Evolutionary conservation across 208 protist species (phyloP).

Genomic region (Plasmodiophora brassicae): DNA sequence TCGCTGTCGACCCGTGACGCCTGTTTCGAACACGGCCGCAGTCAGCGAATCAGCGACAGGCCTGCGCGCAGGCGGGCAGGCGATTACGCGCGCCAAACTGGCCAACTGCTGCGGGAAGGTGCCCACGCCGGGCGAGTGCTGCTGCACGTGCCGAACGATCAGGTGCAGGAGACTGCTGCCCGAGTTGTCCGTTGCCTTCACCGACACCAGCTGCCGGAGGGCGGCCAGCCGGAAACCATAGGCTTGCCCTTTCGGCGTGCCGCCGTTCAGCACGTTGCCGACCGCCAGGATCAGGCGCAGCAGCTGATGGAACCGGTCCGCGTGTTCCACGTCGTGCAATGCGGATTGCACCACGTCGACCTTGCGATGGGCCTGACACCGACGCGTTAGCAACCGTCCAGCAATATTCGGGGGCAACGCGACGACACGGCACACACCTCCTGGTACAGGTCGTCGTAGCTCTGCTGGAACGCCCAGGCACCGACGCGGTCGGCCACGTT

Average conservation of each 20-base stretch:
- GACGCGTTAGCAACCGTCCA: background rate
- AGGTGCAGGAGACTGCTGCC: background rate
- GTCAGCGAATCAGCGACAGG: background rate
- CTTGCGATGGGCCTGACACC: background rate
- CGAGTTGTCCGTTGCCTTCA: background rate
- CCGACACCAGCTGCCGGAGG: conserved; percentile 1
- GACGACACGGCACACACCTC: too few relatives aligned
- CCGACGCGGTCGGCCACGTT: background rate
- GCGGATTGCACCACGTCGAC: background rate
- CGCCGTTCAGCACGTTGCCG: conserved; percentile 5
- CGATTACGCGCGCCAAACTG: background rate
- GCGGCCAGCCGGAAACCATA: background rate
- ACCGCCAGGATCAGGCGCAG: background rate
- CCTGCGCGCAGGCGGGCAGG: background rate
- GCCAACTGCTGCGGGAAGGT: background rate
- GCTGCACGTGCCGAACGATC: background rate
- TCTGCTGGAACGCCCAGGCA: conserved; percentile 18
- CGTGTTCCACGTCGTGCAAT: background rate
- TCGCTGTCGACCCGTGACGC: background rate
- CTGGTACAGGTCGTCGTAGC: background rate
- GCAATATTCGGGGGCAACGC: background rate
- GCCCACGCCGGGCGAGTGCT: background rate
- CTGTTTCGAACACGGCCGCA: too few relatives aligned
- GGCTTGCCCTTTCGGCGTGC: background rate
- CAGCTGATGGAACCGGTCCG: conserved; percentile 2